Percentiles rank a stretch among this genome's conserved stretches.
Conservation (phyloP, 352 stramenopile genomes). For the Globisporangium spinosum region DNA sequence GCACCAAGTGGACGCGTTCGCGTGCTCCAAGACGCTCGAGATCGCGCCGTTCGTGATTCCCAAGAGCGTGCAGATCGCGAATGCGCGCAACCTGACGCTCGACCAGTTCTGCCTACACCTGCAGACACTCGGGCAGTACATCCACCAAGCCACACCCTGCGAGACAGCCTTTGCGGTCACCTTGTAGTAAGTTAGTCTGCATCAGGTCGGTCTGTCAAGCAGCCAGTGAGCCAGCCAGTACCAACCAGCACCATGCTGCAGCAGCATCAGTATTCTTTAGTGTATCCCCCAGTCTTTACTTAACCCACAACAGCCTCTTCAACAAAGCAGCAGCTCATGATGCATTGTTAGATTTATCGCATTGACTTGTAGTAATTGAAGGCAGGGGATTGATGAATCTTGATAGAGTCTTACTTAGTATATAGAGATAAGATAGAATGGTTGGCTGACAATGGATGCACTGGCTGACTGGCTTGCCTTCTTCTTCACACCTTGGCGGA, state of each 20-base stretch:
- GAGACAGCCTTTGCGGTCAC: conserved; percentile 53
- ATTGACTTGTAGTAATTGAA: not conserved
- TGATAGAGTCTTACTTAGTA: not conserved
- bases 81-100: conserved; percentile 41
- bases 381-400: not conserved
- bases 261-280: not conserved
- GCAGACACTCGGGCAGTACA: conserved; percentile 48
- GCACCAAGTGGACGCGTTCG: conserved; percentile 49
- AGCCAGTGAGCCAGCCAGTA: not conserved
- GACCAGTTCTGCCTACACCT: conserved; percentile 57
- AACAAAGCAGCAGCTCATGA: not conserved
- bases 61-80: conserved; percentile 59
- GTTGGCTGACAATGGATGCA: not conserved
- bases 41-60: conserved; percentile 50
- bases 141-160: conserved; percentile 47
- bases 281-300: not conserved
- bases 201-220: not conserved
- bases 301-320: not conserved
- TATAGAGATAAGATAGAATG: not conserved
- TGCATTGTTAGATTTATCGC: too few relatives aligned
- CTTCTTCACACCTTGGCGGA: conserved; percentile 22
- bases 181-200: conserved; percentile 24
- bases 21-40: conserved; percentile 48
- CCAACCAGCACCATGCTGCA: not conserved
- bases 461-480: not conserved